phyloP scores from a whole-genome alignment of 164 flowering plant genomes.

The Saururus chinensis region DNA sequence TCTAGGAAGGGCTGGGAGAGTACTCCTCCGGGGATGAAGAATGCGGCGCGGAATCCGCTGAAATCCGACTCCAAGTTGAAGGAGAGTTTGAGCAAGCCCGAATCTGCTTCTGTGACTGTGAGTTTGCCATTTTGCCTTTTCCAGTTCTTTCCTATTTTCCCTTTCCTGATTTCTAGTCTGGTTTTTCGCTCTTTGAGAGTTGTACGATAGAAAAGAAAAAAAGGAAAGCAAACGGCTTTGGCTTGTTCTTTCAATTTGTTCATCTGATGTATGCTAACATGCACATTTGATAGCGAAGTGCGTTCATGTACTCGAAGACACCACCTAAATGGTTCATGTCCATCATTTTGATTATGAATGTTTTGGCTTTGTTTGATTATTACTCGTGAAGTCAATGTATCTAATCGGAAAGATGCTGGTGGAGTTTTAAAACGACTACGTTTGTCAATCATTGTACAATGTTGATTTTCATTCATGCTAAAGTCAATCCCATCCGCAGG shows the following conservation, averaged over 20 bases:
- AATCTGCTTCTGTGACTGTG: conserved; percentile 14
- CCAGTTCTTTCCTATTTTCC: no score
- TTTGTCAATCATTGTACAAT: neutral
- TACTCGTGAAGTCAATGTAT: no score
- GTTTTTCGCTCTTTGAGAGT: no score
- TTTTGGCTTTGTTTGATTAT: neutral
- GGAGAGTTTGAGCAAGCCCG: conserved; percentile 2
- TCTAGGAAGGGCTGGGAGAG: conserved; percentile 30
- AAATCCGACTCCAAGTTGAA: conserved; percentile 8
- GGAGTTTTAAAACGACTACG: no score
- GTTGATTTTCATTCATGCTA: neutral
- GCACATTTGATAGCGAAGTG: neutral
- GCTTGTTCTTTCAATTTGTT: neutral
- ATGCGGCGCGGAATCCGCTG: conserved; percentile 2
- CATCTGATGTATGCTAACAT: no score
- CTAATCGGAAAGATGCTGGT: no score
- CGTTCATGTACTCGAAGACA: neutral
- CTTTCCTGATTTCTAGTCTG: no score
- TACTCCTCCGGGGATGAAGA: conserved; percentile 6
- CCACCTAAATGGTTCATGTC: neutral
- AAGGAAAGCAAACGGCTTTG: no score
- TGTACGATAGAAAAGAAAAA: no score
- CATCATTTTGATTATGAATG: neutral
- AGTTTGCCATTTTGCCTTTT: no score
- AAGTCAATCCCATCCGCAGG: neutral